Base-by-base conservation (phyloP, 805 yeast genomes). In the Ogataea pignaliae region DNA sequence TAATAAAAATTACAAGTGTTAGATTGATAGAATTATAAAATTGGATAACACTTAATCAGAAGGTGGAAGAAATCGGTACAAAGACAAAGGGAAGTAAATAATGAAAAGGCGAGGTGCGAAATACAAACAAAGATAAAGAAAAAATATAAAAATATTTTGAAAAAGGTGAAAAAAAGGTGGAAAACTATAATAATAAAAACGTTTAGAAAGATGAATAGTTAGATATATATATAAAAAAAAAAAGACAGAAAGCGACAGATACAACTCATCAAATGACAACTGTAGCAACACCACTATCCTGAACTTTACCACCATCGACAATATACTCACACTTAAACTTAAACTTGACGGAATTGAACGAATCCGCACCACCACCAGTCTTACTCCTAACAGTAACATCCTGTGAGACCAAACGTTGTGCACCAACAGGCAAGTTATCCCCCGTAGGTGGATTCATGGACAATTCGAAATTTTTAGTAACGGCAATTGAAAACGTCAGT, bases 311-410 rank as follows among this genome's bases (percentile, higher is more conserved):
- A n/a, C 80, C 78, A 42, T 75, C 76, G 10, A 73, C 59, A 10
- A 56, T 53, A 59, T 77, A 87, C 44, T 76, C 76, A 18, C 76
- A 73, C 61, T 83, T 85, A 91, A 90, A 88, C 62, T 87, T 84
- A 46, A 88, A 71, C 63, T 85, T 86, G 52, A 84, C 37, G 15
- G 48, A 36, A 18, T 32, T 34, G 43, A 50, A 36, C 5, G 44
- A 40, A 10, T 34, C 33, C 12, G 38, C 50, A 21, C 55, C 51
- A 26, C n/a, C n/a, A 38, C 55, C 51, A 26, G 45, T 43, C 41
- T 50, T 52, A 42, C 50, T 51, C 37, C 45, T 46, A 40, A 63
- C 51, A 28, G 43, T 46, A 16, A 54, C 58, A 15, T 45, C 48
- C 43, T 63, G 66, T 6, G 54, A 51, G 29, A 64, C 53, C 3